Percentiles rank a stretch among this genome's conserved stretches.
Conservation (phyloP, 345 rosid species). For the Rhizophora apiculata region DNA sequence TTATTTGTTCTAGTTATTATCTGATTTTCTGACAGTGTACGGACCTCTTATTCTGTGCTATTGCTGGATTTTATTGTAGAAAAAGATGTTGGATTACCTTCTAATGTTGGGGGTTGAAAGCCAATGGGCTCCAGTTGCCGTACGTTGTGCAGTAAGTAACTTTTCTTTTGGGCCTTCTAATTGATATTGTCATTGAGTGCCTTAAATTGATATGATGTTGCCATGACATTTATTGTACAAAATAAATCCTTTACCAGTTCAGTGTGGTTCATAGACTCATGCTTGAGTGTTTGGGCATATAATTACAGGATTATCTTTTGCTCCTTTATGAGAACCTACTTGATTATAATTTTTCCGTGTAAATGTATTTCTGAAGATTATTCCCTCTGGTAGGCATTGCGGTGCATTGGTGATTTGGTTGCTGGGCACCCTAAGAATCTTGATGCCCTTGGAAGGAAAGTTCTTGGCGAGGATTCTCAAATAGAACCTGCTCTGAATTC, state of each 20-base stretch:
- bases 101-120: slow-evolving; percentile 90
- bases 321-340: background rate
- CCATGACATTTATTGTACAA: background rate
- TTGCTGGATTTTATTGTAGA: slow-evolving; percentile 44
- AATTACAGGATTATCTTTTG: background rate
- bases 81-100: slow-evolving; percentile 71
- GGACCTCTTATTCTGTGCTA: slow-evolving; percentile 17
- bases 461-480: slow-evolving; percentile 89
- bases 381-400: slow-evolving; percentile 56
- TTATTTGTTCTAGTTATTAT: slow-evolving; percentile 7
- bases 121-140: slow-evolving; percentile 90
- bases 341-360: background rate
- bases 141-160: slow-evolving; percentile 74
- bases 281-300: background rate
- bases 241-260: background rate
- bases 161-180: slow-evolving; percentile 3
- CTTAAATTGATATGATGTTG: background rate
- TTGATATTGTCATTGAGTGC: background rate
- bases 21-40: background rate
- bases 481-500: slow-evolving; percentile 92
- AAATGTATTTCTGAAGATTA: slow-evolving; percentile 14
- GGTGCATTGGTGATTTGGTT: slow-evolving; percentile 79
- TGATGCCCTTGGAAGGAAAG: slow-evolving; percentile 80
- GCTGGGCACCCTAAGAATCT: slow-evolving; percentile 70
- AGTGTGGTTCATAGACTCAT: background rate